Evolutionary conservation across 768 basidiomycete genomes (phyloP), one percentile per base, ranked within the genome.

Genomic region (Lactarius hengduanensis): DNA sequence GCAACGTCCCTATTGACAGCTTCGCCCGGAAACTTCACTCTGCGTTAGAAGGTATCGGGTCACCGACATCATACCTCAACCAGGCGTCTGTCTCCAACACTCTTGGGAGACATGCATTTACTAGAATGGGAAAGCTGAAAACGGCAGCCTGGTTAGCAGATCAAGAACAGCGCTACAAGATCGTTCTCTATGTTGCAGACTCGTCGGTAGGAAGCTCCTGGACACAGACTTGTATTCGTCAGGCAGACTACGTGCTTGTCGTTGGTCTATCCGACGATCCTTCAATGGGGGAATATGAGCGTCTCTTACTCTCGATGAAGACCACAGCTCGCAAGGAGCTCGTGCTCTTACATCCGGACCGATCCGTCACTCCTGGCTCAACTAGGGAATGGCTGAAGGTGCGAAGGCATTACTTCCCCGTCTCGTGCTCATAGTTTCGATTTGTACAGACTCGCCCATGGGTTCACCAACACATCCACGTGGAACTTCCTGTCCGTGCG

Each of bases 291-390:
- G 97, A 99, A 78, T 98, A 94, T 72, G 96, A 99, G 76, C 86
- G 96, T 61, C 80, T 98, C 4, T 78, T 99, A 26, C 81, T 98
- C 50, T 95, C 95, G 1, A 91, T 95, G 83, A 98, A 98, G 80
- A 98, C 96, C 0, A 98, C 96, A 0, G 97, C 96, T n/a, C 81
- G 97, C 62, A 98, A 98, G 77, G 97, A 99, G 75, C 85, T 99
- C 32, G 89, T 99, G 5, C 81, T 99, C 5, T 81, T 99, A 11
- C 97, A 99, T 73, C 89, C 95, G 2, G 93, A 97, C 73, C 88
- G 95, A 45, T 88, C 88, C 26, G 92, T 98, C 4, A 79, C 84
- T 10, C 89, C 95, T 4, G 96, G 96, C 3, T 95, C 92, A 10
- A 99, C 97, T 43, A 84, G 96, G 50, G 91, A 92, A 75, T 99